Evolutionary conservation across 2,329 filamentous ascomycete genomes (phyloP).

Genomic region (Pyrenochaeta sp.): DNA sequence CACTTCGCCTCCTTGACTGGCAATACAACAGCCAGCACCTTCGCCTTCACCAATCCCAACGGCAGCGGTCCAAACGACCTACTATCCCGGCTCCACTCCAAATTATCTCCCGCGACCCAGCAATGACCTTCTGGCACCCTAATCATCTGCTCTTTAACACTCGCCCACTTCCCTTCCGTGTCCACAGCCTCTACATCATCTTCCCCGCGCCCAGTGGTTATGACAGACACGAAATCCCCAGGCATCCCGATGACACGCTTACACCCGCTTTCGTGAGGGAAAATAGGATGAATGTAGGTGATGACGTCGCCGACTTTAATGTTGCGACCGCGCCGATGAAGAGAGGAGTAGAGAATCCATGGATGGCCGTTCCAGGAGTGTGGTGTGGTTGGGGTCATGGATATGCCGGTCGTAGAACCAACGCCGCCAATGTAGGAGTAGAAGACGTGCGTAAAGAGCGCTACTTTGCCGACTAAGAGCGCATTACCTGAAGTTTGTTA

Average conservation of each 20-base stretch:
- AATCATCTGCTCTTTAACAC: slow-evolving; percentile 62
- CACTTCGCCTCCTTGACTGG: slow-evolving; percentile 37
- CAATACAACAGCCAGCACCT: slow-evolving; percentile 66
- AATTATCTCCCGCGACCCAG: slow-evolving; percentile 89
- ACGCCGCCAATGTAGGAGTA: slow-evolving; percentile 67
- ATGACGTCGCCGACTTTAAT: slow-evolving; percentile 85
- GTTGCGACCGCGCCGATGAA: slow-evolving; percentile 63
- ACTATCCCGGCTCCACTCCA: slow-evolving; percentile 84
- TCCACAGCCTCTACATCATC: slow-evolving; percentile 33
- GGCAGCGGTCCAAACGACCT: slow-evolving; percentile 87
- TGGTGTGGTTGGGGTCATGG: slow-evolving; percentile 86
- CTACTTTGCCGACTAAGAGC: slow-evolving; percentile 20
- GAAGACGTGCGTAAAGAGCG: slow-evolving; percentile 47
- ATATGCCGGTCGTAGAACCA: slow-evolving; percentile 72
- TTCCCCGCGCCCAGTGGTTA: slow-evolving; percentile 62
- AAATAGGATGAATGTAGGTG: slow-evolving; percentile 76
- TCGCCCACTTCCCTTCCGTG: slow-evolving; percentile 36
- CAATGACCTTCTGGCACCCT: slow-evolving; percentile 91
- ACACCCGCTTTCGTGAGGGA: slow-evolving; percentile 65
- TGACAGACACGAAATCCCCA: slow-evolving; percentile 74
- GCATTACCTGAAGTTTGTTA: slow-evolving; percentile 18
- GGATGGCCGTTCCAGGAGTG: slow-evolving; percentile 23
- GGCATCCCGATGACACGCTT: slow-evolving; percentile 74
- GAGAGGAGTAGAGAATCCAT: slow-evolving; percentile 35
- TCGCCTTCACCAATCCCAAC: slow-evolving; percentile 82